Base-by-base conservation (phyloP, 345 rosid genomes). In the Moricandia moricandioides region DNA sequence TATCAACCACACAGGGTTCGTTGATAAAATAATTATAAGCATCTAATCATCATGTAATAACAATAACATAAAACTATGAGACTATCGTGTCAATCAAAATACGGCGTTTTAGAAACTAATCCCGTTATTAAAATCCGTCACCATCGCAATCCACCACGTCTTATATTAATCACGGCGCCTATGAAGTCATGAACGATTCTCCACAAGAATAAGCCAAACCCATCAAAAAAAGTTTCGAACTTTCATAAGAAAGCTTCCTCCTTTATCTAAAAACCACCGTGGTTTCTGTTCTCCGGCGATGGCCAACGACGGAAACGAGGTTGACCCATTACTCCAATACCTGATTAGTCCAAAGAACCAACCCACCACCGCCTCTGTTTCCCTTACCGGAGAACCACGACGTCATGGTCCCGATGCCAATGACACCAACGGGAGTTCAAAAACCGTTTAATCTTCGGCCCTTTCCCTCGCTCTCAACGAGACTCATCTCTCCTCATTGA, bases 381-480 rank as follows among this genome's bases (percentile, higher is more conserved):
- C 6, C 97, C 27, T 85, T 91, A 34, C 98, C 98, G 0, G 98
- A 92, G 24, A 58, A 86, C 72, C 79, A 77, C 73, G 91, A 88
- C 72, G 52, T 92, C 59, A 75, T 90, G 3, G 35, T 89, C 24
- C 90, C 92, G 18, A 37, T 85, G 33, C 86, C 93, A n/a, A 21
- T 90, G 21, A 88, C 92, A 18, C 88, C 93, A 1, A 84, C 93
- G 1, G n/a, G 86, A 84, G 43, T 69, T 91, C 14, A 91, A 90
- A 72, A 88, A 91, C 47, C 85, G 82, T 0, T 83, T 94, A 64
- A 87, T 91, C 45, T 94, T 87, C 49, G 95, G 96, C 10, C 84
- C 94, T 27, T 65, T 85, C 6, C 54, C 85, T 29, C 72, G 56
- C 21, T 78, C 91, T 40, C 74, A 74, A 0, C 30, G 8, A 0